Conservation (phyloP, 2,329 filamentous ascomycete species). For the Apiospora koreana region DNA sequence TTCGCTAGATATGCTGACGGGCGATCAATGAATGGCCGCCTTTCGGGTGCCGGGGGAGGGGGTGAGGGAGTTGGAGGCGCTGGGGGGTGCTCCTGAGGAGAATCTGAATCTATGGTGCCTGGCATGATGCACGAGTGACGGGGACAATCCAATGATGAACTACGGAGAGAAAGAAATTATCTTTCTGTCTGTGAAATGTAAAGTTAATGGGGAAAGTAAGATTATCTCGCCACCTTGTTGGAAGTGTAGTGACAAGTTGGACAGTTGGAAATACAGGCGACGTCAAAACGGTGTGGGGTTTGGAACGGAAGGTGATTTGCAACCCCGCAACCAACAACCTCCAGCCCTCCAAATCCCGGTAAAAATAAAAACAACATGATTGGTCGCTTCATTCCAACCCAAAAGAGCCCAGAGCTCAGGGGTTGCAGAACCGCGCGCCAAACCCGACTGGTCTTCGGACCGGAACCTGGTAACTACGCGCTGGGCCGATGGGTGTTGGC, state of each 20-base stretch:
- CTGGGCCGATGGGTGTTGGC: too few species aligned
- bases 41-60: neutral
- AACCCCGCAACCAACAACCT: too few species aligned
- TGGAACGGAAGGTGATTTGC: neutral
- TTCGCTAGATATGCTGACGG: neutral
- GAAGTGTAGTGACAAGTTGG: too few species aligned
- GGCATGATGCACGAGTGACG: neutral
- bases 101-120: neutral
- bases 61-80: neutral
- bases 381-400: neutral
- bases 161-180: neutral
- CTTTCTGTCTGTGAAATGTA: neutral
- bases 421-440: too few species aligned
- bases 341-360: neutral
- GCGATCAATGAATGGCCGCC: neutral
- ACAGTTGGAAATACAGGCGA: too few species aligned
- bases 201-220: too few species aligned
- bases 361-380: neutral
- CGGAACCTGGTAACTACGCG: neutral
- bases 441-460: too few species aligned
- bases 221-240: too few species aligned
- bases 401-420: too few species aligned
- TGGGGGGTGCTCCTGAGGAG: neutral
- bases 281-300: neutral
- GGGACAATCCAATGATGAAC: neutral